Evolutionary conservation across 257 asterid genomes (phyloP).

Genomic region (Solanum tarapatanum): DNA sequence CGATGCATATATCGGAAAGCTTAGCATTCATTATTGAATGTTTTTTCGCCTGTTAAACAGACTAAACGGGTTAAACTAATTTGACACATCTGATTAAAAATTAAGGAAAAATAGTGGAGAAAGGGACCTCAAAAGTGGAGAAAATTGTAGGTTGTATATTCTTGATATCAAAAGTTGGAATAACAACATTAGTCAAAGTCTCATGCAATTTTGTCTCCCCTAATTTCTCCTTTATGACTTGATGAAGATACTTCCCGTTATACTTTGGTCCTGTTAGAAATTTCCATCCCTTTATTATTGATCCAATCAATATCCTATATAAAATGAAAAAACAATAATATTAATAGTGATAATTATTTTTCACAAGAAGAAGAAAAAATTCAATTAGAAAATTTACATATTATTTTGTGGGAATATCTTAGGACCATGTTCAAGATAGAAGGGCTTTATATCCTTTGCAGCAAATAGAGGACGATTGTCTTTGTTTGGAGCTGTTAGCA

Average conservation of each 20-base stretch:
- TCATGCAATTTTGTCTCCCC: conserved; percentile 24
- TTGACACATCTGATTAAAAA: neutral
- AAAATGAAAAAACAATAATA: neutral
- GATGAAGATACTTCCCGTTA: conserved; percentile 40
- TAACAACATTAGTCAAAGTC: conserved; percentile 48
- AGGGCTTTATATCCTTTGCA: conserved; percentile 49
- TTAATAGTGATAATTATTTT: neutral
- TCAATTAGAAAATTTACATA: neutral
- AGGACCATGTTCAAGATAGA: conserved; percentile 47
- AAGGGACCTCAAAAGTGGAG: conserved; percentile 32
- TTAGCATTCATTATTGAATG: too few species aligned
- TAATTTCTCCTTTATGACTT: conserved; percentile 22
- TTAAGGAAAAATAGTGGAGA: neutral
- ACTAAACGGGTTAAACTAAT: neutral
- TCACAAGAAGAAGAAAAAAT: neutral
- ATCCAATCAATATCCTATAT: neutral
- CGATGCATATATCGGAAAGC: too few species aligned
- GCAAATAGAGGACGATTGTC: conserved; percentile 42
- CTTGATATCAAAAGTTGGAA: conserved; percentile 63
- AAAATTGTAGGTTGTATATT: conserved; percentile 52
- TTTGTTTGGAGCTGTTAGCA: conserved; percentile 46
- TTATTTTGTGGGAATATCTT: conserved; percentile 43
- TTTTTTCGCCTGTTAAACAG: too few species aligned
- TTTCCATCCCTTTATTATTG: conserved; percentile 10
- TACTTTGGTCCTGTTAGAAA: conserved; percentile 43